Evolutionary conservation across 2,329 filamentous ascomycete species (phyloP), one percentile per base, ranked within the genome.

Genomic region (Fonsecaea monophora): DNA sequence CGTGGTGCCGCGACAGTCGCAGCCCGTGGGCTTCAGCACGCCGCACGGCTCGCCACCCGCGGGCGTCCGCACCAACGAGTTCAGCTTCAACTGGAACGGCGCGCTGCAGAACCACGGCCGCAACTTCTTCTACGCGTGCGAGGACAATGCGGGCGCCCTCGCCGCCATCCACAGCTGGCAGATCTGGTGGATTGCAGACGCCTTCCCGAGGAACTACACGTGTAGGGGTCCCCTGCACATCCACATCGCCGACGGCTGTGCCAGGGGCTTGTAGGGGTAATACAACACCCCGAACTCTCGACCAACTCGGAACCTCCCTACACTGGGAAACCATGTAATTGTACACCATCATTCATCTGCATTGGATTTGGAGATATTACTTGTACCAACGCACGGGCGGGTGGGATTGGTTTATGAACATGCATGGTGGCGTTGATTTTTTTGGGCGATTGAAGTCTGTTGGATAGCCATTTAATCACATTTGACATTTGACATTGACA

Each of bases 81-180:
- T 66, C 58, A 34, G 18, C 48, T 66, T 66, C 60, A 58, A 32
- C 18, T 37, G 32, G n/a, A 40, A 18, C 15, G 64, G 64, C 3
- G 18, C 57, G 3, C 50, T 66, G 48, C 30, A 56, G 48, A 56
- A 56, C 57, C 55, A 66, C 38, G 53, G 53, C 25, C 53, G 38
- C 21, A 65, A 65, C 32, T 32, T 45, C 38, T 65, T 65, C 56
- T 65, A 48, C 18, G 63, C 58, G 18, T 65, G 63, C 58, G 48
- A 61, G 57, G 53, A 66, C 40, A 13, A 12, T 10, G 45, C 45
- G 25, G 45, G 45, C 21, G 40, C 50, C 18, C 59, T 62, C 6
- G 37, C 37, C 13, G 64, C 50, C 12, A n/a, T 66, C 12, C 34
- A 62, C 53, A 53, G 59, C 42, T 66, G 58, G 53, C 64, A 66